A percentile compares a stretch with the other conserved stretches of the same genome.
Evolutionary conservation across 2,329 filamentous ascomycete species (phyloP).

Genomic region (Tolypocladium cylindrosporum): DNA sequence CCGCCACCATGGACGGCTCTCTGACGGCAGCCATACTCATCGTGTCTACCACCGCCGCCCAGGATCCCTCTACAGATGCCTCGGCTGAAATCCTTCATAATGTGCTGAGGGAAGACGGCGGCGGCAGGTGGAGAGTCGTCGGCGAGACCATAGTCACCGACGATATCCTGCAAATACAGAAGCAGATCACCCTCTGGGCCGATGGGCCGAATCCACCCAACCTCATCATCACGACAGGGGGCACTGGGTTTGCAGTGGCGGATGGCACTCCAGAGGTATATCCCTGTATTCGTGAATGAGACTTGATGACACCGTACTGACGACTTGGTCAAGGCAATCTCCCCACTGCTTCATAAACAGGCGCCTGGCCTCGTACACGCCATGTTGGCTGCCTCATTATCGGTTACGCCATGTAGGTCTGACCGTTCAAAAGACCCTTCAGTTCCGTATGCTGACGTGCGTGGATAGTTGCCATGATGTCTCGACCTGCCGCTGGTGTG

Average conservation of each 20-base stretch:
- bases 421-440: background rate
- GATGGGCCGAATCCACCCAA: conserved; percentile 57
- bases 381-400: conserved; percentile 78
- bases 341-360: conserved; percentile 68
- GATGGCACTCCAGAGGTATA: conserved; percentile 81
- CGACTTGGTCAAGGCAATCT: conserved; percentile 51
- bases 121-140: conserved; percentile 60
- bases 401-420: conserved; percentile 77
- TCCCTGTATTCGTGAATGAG: no score
- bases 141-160: conserved; percentile 73
- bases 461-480: conserved; percentile 81
- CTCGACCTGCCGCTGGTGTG: conserved; percentile 82
- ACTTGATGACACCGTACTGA: background rate
- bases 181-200: conserved; percentile 60
- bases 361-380: conserved; percentile 89
- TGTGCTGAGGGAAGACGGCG: conserved; percentile 58
- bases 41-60: conserved; percentile 80
- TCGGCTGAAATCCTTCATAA: conserved; percentile 56
- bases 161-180: conserved; percentile 63
- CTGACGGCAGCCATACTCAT: conserved; percentile 73
- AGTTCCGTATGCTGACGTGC: background rate
- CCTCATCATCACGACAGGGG: conserved; percentile 79
- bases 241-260: conserved; percentile 79
- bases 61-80: conserved; percentile 69
- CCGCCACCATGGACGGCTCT: conserved; percentile 18